phyloP scores from a whole-genome alignment of 768 basidiomycete genomes.

The Lepiota venenata region DNA sequence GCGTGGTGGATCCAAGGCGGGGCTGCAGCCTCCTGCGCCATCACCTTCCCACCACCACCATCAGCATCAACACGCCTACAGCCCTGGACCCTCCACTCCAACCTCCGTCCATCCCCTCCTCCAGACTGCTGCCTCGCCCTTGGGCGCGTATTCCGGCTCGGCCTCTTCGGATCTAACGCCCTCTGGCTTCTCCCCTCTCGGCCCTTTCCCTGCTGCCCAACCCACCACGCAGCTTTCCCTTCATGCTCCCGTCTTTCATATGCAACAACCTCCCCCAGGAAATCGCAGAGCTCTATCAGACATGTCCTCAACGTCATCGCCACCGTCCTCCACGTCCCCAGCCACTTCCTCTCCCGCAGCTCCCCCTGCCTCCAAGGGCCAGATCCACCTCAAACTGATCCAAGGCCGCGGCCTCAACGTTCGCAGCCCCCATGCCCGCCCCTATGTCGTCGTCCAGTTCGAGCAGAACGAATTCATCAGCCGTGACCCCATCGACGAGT shows the following conservation, averaged over 20 bases:
- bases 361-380: conserved; percentile 49
- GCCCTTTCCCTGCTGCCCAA: conserved; percentile 50
- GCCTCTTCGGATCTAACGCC: conserved; percentile 42
- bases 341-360: conserved; percentile 21
- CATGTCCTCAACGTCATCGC: conserved; percentile 34
- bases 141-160: conserved; percentile 33
- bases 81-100: conserved; percentile 24
- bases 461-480: conserved; percentile 99
- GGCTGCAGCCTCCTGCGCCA: neutral
- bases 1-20: too few species aligned
- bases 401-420: conserved; percentile 83
- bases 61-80: conserved; percentile 8
- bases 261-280: conserved; percentile 59
- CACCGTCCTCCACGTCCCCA: conserved; percentile 33
- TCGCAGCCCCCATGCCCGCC: conserved; percentile 57
- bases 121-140: conserved; percentile 20
- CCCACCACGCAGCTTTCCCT: conserved; percentile 64
- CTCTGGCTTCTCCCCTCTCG: conserved; percentile 37
- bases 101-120: conserved; percentile 38
- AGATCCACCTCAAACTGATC: conserved; percentile 96
- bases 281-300: conserved; percentile 20
- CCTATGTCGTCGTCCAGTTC: conserved; percentile 97
- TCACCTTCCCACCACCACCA: conserved; percentile 16
- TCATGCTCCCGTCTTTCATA: conserved; percentile 83
- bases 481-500: conserved; percentile 81